Conservation (phyloP, 2,329 filamentous ascomycete genomes). For the Tolypocladium capitatum region DNA sequence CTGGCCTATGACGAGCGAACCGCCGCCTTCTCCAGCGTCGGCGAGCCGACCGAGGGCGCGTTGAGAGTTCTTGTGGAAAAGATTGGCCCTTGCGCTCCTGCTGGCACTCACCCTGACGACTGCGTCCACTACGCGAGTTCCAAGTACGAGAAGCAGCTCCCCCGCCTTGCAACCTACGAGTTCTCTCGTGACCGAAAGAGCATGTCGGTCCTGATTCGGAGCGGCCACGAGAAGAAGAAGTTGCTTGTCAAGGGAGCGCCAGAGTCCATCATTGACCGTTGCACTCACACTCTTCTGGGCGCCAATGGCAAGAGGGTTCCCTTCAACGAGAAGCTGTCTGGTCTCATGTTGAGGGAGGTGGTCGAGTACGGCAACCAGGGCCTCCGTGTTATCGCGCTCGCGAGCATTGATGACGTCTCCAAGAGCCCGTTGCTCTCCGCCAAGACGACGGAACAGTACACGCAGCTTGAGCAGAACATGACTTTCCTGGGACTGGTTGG, state of each 20-base stretch:
- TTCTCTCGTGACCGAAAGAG: constrained; percentile 98
- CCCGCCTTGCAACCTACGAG: constrained; percentile 77
- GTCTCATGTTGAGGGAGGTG: constrained; percentile 65
- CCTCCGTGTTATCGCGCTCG: constrained; percentile 87
- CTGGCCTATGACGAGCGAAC: constrained; percentile 70
- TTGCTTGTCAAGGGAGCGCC: constrained; percentile 94
- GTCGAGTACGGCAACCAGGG: constrained; percentile 84
- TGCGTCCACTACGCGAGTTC: constrained; percentile 71
- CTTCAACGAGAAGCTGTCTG: constrained; percentile 54
- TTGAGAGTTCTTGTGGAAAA: constrained; percentile 87
- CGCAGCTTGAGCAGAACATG: constrained; percentile 81
- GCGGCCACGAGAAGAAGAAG: constrained; percentile 55
- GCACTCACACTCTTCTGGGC: constrained; percentile 69
- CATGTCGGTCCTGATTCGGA: constrained; percentile 87
- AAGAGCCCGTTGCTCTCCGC: constrained; percentile 61
- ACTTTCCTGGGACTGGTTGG: constrained; percentile 86
- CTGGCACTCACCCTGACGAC: constrained; percentile 39
- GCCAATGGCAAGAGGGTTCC: constrained; percentile 63
- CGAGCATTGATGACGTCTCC: constrained; percentile 64
- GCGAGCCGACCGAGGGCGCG: constrained; percentile 91
- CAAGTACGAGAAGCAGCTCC: constrained; percentile 65
- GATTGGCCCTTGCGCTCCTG: constrained; percentile 65
- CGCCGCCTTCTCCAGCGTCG: constrained; percentile 65
- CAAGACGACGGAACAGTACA: constrained; percentile 73
- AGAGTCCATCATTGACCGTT: constrained; percentile 86